Conservation (phyloP, 1,284 basidiomycete species). For the Ceratobasidium sp. region DNA sequence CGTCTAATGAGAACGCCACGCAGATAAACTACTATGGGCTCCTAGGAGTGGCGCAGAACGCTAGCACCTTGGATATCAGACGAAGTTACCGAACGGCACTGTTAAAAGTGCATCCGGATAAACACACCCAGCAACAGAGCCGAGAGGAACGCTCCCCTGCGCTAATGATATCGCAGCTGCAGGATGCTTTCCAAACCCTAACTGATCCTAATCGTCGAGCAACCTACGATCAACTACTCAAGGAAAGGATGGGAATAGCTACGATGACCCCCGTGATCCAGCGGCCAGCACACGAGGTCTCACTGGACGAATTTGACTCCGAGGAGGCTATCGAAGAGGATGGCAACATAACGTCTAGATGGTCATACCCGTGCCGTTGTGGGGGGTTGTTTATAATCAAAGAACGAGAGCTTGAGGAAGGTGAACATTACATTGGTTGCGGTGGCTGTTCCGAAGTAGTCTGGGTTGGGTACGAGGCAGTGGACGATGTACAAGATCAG, state of each 20-base stretch:
- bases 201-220: conserved; percentile 61
- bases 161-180: conserved; percentile 68
- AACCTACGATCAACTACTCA: conserved; percentile 62
- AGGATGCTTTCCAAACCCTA: conserved; percentile 63
- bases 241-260: conserved; percentile 56
- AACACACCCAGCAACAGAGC: conserved; percentile 54
- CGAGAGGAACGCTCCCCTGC: conserved; percentile 18
- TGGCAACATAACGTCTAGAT: conserved; percentile 54
- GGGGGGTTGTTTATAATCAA: conserved; percentile 73
- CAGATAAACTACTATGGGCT: conserved; percentile 49
- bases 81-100: conserved; percentile 76
- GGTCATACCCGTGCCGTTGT: conserved; percentile 76
- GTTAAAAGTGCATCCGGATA: conserved; percentile 77
- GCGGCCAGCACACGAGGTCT: conserved; percentile 80
- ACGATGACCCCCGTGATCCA: conserved; percentile 10
- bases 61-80: conserved; percentile 68
- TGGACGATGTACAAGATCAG: conserved; percentile 54
- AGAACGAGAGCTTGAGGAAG: conserved; percentile 71
- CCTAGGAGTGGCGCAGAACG: conserved; percentile 56
- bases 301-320: conserved; percentile 75
- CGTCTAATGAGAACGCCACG: not conserved
- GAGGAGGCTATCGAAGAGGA: conserved; percentile 53
- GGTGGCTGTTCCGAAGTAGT: conserved; percentile 79
- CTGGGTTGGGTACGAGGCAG: conserved; percentile 79
- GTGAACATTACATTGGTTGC: conserved; percentile 75